phyloP scores from a whole-genome alignment of 2,329 filamentous ascomycete genomes.

The Monilinia fructigena region DNA sequence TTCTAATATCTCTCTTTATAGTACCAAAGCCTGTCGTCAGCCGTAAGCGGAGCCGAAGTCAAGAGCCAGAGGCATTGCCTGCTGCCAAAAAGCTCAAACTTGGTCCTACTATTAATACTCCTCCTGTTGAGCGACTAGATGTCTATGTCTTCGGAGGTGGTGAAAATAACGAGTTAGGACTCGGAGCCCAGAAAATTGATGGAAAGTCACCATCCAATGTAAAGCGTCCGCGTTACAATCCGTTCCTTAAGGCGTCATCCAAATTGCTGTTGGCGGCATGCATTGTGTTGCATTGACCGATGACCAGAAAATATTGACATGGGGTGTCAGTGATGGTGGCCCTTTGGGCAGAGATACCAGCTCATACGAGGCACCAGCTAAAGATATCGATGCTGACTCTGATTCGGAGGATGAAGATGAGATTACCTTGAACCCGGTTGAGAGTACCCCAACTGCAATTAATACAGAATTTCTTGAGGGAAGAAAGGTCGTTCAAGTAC shows the following conservation, averaged over 20 bases:
- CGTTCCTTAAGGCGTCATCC: constrained; percentile 64
- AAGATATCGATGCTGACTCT: constrained; percentile 52
- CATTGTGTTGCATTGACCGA: constrained; percentile 74
- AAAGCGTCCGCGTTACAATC: constrained; percentile 70
- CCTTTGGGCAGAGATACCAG: constrained; percentile 73
- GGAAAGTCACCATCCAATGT: constrained; percentile 66
- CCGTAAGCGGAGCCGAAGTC: neutral
- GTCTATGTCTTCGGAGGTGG: constrained; percentile 81
- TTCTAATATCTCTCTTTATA: neutral
- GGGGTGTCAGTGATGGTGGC: constrained; percentile 85
- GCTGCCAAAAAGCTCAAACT: constrained; percentile 15
- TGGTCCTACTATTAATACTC: constrained; percentile 7
- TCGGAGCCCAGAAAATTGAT: constrained; percentile 64
- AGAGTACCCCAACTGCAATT: constrained; percentile 59
- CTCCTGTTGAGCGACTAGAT: constrained; percentile 49
- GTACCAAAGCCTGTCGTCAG: neutral
- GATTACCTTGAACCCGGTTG: constrained; percentile 68
- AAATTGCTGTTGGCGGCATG: constrained; percentile 79
- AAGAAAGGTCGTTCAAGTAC: constrained; percentile 43
- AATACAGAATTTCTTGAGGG: constrained; percentile 6
- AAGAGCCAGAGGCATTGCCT: constrained; percentile 8
- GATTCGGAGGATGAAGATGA: constrained; percentile 48
- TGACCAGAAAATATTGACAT: constrained; percentile 79
- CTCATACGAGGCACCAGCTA: constrained; percentile 55
- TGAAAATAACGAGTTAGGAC: constrained; percentile 75